Evolutionary conservation across 78 protist genomes (phyloP).

Genomic region (Emiliania huxleyi): DNA sequence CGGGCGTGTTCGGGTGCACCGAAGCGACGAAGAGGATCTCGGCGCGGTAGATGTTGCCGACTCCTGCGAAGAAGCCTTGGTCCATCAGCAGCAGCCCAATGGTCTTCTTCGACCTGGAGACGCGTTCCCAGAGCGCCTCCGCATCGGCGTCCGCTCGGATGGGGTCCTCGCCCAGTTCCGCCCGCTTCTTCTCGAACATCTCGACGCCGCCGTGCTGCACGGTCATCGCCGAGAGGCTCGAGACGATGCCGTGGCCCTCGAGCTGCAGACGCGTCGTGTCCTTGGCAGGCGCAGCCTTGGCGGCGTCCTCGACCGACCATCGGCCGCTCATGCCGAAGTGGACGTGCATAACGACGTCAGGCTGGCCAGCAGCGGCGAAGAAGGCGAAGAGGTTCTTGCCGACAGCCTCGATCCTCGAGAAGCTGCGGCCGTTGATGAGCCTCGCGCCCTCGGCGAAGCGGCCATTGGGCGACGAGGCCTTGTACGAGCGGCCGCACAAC

Average conservation of each 20-base stretch:
- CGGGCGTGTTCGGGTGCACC: not conserved
- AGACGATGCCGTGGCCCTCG: not conserved
- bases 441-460: conserved; percentile 20
- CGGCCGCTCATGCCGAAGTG: conserved; percentile 12
- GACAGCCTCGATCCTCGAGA: not conserved
- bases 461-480: not conserved
- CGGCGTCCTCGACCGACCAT: not conserved
- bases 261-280: not conserved
- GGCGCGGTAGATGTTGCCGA: conserved; percentile 3
- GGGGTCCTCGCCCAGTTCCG: not conserved
- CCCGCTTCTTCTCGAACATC: not conserved
- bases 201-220: not conserved
- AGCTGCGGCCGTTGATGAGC: not conserved
- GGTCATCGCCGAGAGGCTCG: not conserved
- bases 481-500: not conserved
- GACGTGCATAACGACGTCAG: not conserved
- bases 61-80: not conserved
- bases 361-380: not conserved
- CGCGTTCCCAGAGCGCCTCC: not conserved
- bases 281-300: not conserved
- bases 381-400: conserved; percentile 24
- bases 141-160: not conserved
- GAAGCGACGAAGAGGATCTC: not conserved
- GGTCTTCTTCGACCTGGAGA: not conserved
- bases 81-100: not conserved